Evolutionary conservation across 805 yeast genomes (phyloP).

Genomic region (Pichia rugopelliculosa): DNA sequence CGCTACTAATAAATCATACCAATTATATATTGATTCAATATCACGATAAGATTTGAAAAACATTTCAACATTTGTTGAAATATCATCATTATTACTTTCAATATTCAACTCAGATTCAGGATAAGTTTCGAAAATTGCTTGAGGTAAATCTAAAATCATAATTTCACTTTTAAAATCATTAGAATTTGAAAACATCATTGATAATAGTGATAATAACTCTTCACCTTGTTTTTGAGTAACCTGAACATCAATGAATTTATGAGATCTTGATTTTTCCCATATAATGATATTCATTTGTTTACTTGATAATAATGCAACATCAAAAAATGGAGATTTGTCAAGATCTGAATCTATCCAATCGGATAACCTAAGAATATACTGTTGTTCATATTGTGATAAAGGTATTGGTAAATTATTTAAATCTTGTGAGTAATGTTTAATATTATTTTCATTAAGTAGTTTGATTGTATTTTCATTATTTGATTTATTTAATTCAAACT

Average conservation of each 20-base stretch:
- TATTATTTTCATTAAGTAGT: not conserved
- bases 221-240: slow-evolving; percentile 18
- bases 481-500: not conserved
- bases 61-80: slow-evolving; percentile 31
- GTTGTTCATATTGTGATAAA: slow-evolving; percentile 16
- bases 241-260: slow-evolving; percentile 42
- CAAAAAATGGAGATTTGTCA: slow-evolving; percentile 12
- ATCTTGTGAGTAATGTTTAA: slow-evolving; percentile 3
- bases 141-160: slow-evolving; percentile 51
- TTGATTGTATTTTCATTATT: not conserved
- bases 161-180: slow-evolving; percentile 28
- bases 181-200: slow-evolving; percentile 2
- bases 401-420: not conserved
- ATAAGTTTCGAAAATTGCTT: slow-evolving; percentile 47
- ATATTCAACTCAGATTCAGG: slow-evolving; percentile 26
- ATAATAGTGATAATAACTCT: slow-evolving; percentile 15
- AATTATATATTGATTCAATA: slow-evolving; percentile 57
- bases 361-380: slow-evolving; percentile 38
- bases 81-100: slow-evolving; percentile 1
- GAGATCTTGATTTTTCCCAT: slow-evolving; percentile 43
- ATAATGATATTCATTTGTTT: slow-evolving; percentile 23
- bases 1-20: slow-evolving; percentile 56
- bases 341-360: slow-evolving; percentile 21
- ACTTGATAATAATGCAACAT: slow-evolving; percentile 16
- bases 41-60: slow-evolving; percentile 70